These are phyloP conservation scores for Rosa multiflora DNA, from an alignment of 306 rosid species.

Conservation along the genomic window DNA sequence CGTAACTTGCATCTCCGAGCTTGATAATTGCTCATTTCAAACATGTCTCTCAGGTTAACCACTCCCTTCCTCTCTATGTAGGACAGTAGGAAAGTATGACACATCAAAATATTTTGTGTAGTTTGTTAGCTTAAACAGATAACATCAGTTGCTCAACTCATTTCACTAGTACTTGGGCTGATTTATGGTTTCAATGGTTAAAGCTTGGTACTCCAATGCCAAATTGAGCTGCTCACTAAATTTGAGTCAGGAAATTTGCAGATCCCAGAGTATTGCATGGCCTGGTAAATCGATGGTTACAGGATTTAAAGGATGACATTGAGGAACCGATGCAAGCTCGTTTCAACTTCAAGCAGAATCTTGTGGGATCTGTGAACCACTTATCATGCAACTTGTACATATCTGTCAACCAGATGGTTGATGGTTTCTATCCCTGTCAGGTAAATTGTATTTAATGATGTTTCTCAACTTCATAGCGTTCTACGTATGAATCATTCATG, in stretches of 20 bases:
- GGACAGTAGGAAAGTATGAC: not conserved
- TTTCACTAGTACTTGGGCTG: conserved; percentile 1
- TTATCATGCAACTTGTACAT: conserved; percentile 58
- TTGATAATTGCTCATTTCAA: conserved; percentile 70
- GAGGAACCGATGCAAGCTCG: conserved; percentile 58
- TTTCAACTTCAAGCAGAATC: conserved; percentile 49
- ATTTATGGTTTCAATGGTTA: not conserved
- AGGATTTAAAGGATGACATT: conserved; percentile 57
- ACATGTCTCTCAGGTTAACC: conserved; percentile 50
- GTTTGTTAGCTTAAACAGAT: not conserved
- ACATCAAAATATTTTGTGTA: not conserved
- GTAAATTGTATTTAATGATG: conserved; percentile 33
- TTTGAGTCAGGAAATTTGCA: conserved; percentile 35
- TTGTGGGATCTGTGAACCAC: conserved; percentile 56
- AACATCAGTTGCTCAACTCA: not conserved
- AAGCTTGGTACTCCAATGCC: not conserved
- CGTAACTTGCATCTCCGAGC: conserved; percentile 37
- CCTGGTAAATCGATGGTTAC: conserved; percentile 65
- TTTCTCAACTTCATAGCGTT: not conserved
- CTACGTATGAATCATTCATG: not conserved
- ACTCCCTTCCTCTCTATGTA: not conserved
- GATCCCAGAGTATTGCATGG: conserved; percentile 67
- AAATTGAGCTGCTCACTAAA: not conserved
- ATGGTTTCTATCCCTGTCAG: conserved; percentile 57
- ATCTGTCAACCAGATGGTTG: conserved; percentile 44